Conservation (phyloP, 345 rosid species). For the Turnera subulata region DNA sequence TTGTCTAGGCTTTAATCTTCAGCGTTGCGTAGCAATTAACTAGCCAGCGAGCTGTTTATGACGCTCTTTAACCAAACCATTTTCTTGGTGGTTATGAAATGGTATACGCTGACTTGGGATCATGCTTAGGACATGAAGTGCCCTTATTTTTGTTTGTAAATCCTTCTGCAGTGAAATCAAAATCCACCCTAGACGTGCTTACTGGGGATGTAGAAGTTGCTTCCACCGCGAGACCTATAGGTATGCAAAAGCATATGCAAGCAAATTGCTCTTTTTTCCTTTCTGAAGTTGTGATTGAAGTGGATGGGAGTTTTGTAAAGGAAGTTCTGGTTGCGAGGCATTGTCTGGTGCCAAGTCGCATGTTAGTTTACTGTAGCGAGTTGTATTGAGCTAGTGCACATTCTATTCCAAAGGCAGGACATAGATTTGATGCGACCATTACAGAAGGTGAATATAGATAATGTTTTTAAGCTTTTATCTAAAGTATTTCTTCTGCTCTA, state of each 20-base stretch:
- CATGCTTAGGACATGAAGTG: background rate
- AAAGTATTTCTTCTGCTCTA: slow-evolving; percentile 9
- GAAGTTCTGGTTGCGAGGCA: too few relatives aligned
- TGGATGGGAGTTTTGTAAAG: background rate
- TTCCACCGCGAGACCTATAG: slow-evolving; percentile 24
- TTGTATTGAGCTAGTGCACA: too few relatives aligned
- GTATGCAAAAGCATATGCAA: slow-evolving; percentile 12
- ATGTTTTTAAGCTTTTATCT: background rate
- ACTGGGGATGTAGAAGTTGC: slow-evolving; percentile 18
- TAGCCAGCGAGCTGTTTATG: background rate
- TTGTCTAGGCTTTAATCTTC: background rate
- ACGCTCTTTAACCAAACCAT: too few relatives aligned
- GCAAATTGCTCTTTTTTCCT: too few relatives aligned
- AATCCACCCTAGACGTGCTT: slow-evolving; percentile 18
- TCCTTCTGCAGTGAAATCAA: slow-evolving; percentile 38
- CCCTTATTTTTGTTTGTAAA: slow-evolving; percentile 14
- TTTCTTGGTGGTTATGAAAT: too few relatives aligned
- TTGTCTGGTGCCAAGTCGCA: too few relatives aligned
- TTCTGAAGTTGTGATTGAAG: too few relatives aligned
- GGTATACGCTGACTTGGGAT: background rate
- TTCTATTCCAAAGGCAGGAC: too few relatives aligned
- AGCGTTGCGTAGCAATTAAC: background rate
- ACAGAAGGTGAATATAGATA: too few relatives aligned
- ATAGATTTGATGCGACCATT: too few relatives aligned
- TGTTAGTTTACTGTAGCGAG: too few relatives aligned